Percentiles rank a stretch among this genome's conserved stretches.
phyloP scores from a whole-genome alignment of 2,329 filamentous ascomycete genomes.

The Cercospora janseana region DNA sequence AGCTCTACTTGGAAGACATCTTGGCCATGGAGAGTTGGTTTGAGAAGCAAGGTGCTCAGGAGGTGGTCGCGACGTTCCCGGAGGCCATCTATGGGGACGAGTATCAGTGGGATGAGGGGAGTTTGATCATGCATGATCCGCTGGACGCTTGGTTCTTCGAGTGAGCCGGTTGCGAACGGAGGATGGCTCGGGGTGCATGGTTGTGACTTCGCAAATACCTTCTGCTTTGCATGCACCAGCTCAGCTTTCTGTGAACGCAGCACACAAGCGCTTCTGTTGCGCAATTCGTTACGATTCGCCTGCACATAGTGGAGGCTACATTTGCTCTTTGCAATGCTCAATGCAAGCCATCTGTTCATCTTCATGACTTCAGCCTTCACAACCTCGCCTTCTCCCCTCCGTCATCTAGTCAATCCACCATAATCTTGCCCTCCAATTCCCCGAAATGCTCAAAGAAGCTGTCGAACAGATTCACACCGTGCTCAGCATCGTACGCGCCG shows the following conservation, averaged over 20 bases:
- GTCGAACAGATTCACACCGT: constrained; percentile 81
- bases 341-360: background rate
- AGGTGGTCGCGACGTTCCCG: constrained; percentile 45
- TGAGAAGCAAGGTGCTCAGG: constrained; percentile 43
- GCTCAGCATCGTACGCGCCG: constrained; percentile 80
- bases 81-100: constrained; percentile 54
- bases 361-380: background rate
- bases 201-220: too few relatives aligned
- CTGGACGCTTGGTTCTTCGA: background rate
- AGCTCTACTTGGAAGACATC: constrained; percentile 47
- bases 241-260: too few relatives aligned
- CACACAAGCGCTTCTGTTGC: too few relatives aligned
- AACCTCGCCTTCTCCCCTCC: constrained; percentile 5
- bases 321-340: too few relatives aligned
- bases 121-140: constrained; percentile 2
- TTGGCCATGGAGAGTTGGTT: constrained; percentile 49
- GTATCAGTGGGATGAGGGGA: constrained; percentile 51
- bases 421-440: constrained; percentile 75
- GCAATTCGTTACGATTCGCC: too few relatives aligned
- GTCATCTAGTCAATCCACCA: constrained; percentile 64
- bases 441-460: constrained; percentile 84
- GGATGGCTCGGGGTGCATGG: too few relatives aligned
- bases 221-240: too few relatives aligned
- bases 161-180: too few relatives aligned
- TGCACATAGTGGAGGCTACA: too few relatives aligned